Percentiles rank a stretch among this genome's conserved stretches.
These are phyloP conservation scores for Mycena vulgaris DNA, from an alignment of 768 basidiomycete genomes.

Conservation along the genomic window DNA sequence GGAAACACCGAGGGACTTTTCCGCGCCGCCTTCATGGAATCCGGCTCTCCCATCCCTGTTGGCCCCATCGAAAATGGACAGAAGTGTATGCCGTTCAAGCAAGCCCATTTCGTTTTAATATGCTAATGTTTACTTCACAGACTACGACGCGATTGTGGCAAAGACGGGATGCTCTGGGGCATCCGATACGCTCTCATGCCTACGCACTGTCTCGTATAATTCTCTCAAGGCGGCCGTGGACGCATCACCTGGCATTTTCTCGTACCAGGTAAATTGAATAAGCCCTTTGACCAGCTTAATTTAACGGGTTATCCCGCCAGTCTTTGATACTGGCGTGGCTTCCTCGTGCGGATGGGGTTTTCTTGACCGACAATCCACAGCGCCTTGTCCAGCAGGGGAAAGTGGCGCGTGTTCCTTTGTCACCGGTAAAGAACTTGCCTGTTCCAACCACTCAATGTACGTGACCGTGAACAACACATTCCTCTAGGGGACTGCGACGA, in stretches of 20 bases:
- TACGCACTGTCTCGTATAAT: constrained; percentile 55
- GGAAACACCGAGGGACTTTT: constrained; percentile 64
- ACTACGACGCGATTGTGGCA: constrained; percentile 60
- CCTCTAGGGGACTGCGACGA: constrained; percentile 47
- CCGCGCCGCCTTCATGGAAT: constrained; percentile 67
- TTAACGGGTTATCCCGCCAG: constrained; percentile 45
- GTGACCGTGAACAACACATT: neutral
- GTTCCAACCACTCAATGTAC: too few species aligned
- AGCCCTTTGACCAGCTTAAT: neutral
- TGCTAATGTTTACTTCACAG: constrained; percentile 5
- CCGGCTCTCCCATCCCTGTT: constrained; percentile 62
- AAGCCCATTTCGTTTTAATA: neutral
- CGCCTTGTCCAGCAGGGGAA: constrained; percentile 59
- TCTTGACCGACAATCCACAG: constrained; percentile 59
- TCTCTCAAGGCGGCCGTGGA: constrained; percentile 58
- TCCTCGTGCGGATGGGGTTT: constrained; percentile 22
- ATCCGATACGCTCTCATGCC: constrained; percentile 58
- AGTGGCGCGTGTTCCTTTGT: constrained; percentile 38
- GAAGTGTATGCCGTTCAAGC: constrained; percentile 35
- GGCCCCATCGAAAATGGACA: constrained; percentile 61
- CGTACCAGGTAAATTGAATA: constrained; percentile 54
- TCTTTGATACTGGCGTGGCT: constrained; percentile 63
- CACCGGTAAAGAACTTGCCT: constrained; percentile 21
- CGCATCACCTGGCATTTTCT: constrained; percentile 54
- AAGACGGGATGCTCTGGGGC: constrained; percentile 49